phyloP scores from a whole-genome alignment of 192 early-diverging fungal species.

The Kickxella alabastrina region DNA sequence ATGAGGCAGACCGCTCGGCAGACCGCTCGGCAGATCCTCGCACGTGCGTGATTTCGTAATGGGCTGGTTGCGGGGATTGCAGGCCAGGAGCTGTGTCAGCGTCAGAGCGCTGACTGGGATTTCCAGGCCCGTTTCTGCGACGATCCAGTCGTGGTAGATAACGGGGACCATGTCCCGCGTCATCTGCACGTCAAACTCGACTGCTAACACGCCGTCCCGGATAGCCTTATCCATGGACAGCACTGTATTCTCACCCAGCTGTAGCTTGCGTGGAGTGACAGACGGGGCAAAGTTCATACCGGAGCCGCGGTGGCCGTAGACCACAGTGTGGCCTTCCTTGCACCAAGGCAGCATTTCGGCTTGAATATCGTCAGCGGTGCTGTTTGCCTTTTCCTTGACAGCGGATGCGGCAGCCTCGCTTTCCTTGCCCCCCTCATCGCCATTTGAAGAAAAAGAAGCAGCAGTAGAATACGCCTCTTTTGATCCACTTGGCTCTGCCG shows the following conservation, averaged over 20 bases:
- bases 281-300: slow-evolving; percentile 66
- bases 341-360: slow-evolving; percentile 15
- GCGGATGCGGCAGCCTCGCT: neutral
- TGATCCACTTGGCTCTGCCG: no score
- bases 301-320: slow-evolving; percentile 87
- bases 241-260: slow-evolving; percentile 90
- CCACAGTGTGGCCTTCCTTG: slow-evolving; percentile 32
- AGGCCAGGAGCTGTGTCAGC: slow-evolving; percentile 64
- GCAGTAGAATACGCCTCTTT: no score
- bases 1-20: neutral
- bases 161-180: slow-evolving; percentile 83
- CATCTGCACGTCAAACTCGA: slow-evolving; percentile 96
- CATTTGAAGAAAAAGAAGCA: no score
- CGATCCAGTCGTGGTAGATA: slow-evolving; percentile 91
- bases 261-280: slow-evolving; percentile 56
- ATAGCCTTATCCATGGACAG: slow-evolving; percentile 80
- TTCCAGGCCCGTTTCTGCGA: slow-evolving; percentile 67
- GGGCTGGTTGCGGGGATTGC: slow-evolving; percentile 43
- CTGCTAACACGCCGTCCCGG: slow-evolving; percentile 77
- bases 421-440: neutral
- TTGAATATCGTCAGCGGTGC: neutral
- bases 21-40: slow-evolving; percentile 8
- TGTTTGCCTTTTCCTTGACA: neutral
- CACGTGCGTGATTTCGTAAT: slow-evolving; percentile 20
- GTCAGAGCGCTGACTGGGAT: slow-evolving; percentile 66